Evolutionary conservation across 345 rosid species (phyloP), one percentile per base, ranked within the genome.

Genomic region (Anacardium occidentale): DNA sequence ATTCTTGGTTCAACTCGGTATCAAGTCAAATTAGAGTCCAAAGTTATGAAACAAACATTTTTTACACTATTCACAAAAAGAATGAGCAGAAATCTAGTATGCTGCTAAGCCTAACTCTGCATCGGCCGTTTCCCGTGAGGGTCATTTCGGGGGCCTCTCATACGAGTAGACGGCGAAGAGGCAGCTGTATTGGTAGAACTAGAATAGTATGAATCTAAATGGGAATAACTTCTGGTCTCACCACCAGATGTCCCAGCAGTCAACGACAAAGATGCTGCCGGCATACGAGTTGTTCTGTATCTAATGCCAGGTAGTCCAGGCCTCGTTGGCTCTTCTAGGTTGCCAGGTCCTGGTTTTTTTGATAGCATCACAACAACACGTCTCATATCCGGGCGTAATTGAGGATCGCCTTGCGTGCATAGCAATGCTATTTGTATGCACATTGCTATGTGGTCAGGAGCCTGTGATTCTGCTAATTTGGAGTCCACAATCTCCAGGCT

Each of bases 401-500:
- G 81, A 0, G 97, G 97, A 58, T 96, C 97, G 2, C 92, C 86
- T 76, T 93, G 99, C 0, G 88, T 84, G 83, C 99, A 96, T 37
- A 96, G 83, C 37, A 96, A 78, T 17, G 93, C 98, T 4, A 96
- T 79, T 54, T 90, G 97, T 60, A 96, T 83, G 68, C 97, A 91
- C 76, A 76, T 82, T 25, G 78, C 86, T 22, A 91, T 88, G 77
- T 88, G 90, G 7, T 87, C 95, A 0, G 79, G 56, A 1, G 34
- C 69, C 44, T 85, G 95, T 0, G 97, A 85, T 14, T 86, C 70
- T 24, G 79, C 88, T 64, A 96, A 71, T 9, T 67, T 72, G 0
- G 83, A 77, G 81, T 96, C 98, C 73, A 96, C 68, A 25, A 93
- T 70, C 78, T 91, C 98, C 85, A 87, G 70, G 68, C 86, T 77